Conservation (phyloP, 441 rosid species). For the Heliophila coronopifolia region DNA sequence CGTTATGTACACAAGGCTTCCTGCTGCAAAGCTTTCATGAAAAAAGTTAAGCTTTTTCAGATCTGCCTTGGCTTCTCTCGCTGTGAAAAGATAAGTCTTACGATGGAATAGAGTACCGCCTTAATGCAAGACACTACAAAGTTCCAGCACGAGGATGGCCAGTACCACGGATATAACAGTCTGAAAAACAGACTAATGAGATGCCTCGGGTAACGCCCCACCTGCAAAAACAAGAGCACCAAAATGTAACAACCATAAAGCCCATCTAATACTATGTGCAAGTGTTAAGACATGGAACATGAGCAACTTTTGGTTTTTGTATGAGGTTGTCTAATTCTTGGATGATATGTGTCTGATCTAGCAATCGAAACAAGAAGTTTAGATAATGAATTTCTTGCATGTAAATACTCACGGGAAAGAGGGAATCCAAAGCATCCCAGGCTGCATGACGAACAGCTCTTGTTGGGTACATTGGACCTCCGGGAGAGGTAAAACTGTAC, state of each 20-base stretch:
- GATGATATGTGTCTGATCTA: not conserved
- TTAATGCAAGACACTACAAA: conserved; percentile 62
- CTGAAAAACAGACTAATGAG: conserved; percentile 87
- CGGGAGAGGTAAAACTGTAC: conserved; percentile 94
- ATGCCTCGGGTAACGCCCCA: conserved; percentile 83
- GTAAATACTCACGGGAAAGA: conserved; percentile 74
- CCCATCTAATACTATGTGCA: not conserved
- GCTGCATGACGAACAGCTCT: conserved; percentile 99
- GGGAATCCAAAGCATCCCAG: conserved; percentile 87
- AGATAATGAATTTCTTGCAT: not conserved
- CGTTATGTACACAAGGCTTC: conserved; percentile 22
- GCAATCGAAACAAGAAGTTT: not conserved
- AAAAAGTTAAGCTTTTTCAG: conserved; percentile 17
- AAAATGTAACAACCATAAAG: not conserved
- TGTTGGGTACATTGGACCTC: conserved; percentile 98
- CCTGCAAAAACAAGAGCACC: conserved; percentile 39
- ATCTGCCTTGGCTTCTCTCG: conserved; percentile 44
- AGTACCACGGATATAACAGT: conserved; percentile 91
- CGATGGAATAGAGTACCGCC: conserved; percentile 47
- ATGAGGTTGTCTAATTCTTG: not conserved
- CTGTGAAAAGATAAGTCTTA: conserved; percentile 47
- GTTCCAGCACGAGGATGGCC: conserved; percentile 99
- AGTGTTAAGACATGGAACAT: not conserved
- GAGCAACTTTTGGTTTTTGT: too few relatives aligned
- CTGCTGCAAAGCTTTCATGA: conserved; percentile 14